Conservation (phyloP, 139 green algal genomes). For the Klebsormidium nitens region DNA sequence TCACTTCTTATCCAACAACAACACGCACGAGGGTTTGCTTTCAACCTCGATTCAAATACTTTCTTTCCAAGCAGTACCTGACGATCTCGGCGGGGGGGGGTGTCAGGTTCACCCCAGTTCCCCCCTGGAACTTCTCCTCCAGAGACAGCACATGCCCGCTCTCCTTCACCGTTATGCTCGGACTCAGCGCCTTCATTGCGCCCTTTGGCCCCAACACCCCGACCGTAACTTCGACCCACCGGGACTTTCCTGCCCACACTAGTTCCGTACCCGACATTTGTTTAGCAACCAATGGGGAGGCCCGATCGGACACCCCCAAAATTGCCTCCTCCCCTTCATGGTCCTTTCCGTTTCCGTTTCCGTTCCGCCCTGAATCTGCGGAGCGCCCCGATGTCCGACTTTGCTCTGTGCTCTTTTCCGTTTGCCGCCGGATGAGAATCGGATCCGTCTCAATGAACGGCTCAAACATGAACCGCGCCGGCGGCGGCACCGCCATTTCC, state of each 20-base stretch:
- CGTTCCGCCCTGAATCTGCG: background rate
- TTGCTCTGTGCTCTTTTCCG: background rate
- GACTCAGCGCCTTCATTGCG: constrained; percentile 45
- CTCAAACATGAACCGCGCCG: constrained; percentile 46
- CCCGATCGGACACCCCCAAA: too few species aligned
- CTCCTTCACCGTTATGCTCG: constrained; percentile 46
- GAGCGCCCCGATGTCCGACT: background rate
- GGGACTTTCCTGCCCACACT: constrained; percentile 43
- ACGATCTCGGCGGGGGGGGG: constrained; percentile 44
- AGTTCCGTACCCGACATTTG: too few species aligned
- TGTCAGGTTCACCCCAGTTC: constrained; percentile 49
- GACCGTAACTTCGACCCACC: constrained; percentile 57
- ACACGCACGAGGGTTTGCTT: background rate
- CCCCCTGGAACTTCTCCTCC: constrained; percentile 57
- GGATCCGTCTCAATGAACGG: constrained; percentile 54
- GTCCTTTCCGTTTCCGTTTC: too few species aligned
- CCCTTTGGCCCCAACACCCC: constrained; percentile 48
- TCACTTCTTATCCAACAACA: background rate
- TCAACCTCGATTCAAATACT: too few species aligned
- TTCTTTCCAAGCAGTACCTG: too few species aligned
- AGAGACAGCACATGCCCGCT: constrained; percentile 42
- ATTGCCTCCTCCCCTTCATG: too few species aligned
- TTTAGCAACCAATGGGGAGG: background rate
- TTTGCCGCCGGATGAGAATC: constrained; percentile 14
- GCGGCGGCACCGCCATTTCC: constrained; percentile 32